Evolutionary conservation across 805 yeast species (phyloP), one percentile per base, ranked within the genome.

Genomic region (Pichia sporocuriosa): DNA sequence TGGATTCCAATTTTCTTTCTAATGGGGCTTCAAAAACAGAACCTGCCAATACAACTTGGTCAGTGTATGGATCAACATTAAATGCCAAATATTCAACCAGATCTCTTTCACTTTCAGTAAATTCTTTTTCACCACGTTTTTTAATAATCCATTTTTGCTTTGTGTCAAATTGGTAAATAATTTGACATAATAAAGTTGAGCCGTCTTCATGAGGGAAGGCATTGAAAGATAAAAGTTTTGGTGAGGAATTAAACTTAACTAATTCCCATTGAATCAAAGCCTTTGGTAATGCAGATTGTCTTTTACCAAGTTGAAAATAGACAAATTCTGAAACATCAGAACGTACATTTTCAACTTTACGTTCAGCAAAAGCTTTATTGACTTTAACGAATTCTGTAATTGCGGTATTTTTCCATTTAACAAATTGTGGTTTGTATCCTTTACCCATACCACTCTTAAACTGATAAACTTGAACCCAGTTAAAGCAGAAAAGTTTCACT

Each of bases 341-440:
- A 43, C 67, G 67, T 11, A 77, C 65, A 12, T 68, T 52, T 26
- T 61, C 65, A 35, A 86, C 55, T 48, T 79, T 68, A 25, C 68
- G 69, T 16, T 67, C 57, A 3, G 95, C 90, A 67, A 89, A 89
- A 3, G 87, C 79, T 54, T 79, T 78, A 63, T 89, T 87, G n/a
- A 85, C 81, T 43, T 75, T 75, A 23, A 82, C 83, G 59, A 79
- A 88, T 38, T 68, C 69, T 51, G 86, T 86, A 52, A 89, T 78
- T 7, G 95, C 95, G 24, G 72, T 72, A 61, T 87, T 90, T 60
- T 84, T 85, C 96, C 96, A 89, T 45, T 79, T 73, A 17, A 77
- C 58, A 50, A 81, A 82, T 32, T 77, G 66, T 25, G 89, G 85
- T 60, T 78, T 82, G 43, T 73, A 57, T 3, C 59, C 66, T 26